A percentile compares a stretch with the other conserved stretches of the same genome.
Evolutionary conservation across 169 alveolate species (phyloP).

Genomic region (Eimeria brunetti): DNA sequence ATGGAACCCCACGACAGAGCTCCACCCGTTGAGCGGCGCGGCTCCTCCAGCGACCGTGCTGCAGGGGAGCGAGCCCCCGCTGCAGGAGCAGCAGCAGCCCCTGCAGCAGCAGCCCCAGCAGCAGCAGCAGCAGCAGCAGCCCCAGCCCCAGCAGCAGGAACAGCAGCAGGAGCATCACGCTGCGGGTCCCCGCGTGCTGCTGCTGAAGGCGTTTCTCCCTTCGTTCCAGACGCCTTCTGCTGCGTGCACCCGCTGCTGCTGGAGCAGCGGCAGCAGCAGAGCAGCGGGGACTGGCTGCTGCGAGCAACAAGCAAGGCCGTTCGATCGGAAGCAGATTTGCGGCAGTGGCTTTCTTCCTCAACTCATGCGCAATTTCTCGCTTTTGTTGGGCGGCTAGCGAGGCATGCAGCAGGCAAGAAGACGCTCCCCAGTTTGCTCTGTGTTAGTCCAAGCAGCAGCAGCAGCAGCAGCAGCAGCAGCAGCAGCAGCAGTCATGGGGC

Average conservation of each 20-base stretch:
- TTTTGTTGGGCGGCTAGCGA: slow-evolving; percentile 41
- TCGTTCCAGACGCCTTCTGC: slow-evolving; percentile 42
- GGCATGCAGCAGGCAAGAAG: slow-evolving; percentile 45
- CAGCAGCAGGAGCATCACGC: not conserved
- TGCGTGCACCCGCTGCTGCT: slow-evolving; percentile 36
- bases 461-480: not conserved
- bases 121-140: too few species aligned
- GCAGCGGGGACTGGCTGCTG: slow-evolving; percentile 48
- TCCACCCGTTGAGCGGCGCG: not conserved
- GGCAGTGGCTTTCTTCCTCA: slow-evolving; percentile 33
- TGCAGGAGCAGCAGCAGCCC: too few species aligned
- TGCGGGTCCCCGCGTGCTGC: not conserved
- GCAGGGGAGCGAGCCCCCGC: too few species aligned
- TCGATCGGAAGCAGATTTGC: slow-evolving; percentile 5
- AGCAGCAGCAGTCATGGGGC: slow-evolving; percentile 18
- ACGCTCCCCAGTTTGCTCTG: not conserved
- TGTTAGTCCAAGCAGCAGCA: not conserved
- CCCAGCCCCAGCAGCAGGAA: not conserved
- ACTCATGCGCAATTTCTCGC: slow-evolving; percentile 25
- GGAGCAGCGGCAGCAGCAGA: slow-evolving; percentile 56
- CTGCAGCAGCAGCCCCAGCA: too few species aligned
- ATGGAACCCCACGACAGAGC: slow-evolving; percentile 47
- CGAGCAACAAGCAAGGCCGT: slow-evolving; percentile 17
- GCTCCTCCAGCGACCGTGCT: not conserved
- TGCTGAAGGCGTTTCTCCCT: slow-evolving; percentile 4